Conservation (phyloP, 2,329 filamentous ascomycete species). For the Ophiostoma angusticollis region DNA sequence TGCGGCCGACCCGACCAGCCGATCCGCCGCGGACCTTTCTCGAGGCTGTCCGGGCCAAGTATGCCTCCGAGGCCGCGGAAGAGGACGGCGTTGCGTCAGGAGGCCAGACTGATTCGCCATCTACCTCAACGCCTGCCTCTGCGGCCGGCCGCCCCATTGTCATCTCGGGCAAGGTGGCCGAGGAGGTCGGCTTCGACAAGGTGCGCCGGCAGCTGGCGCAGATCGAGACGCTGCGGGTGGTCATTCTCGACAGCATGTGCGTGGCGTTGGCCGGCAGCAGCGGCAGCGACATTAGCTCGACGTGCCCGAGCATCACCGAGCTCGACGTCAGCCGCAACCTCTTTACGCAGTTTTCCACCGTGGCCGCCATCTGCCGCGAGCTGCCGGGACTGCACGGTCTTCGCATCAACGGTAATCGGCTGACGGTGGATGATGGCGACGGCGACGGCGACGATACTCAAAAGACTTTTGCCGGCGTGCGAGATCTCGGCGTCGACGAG, state of each 20-base stretch:
- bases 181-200: slow-evolving; percentile 94
- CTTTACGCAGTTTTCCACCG: slow-evolving; percentile 52
- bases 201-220: slow-evolving; percentile 67
- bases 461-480: slow-evolving; percentile 39
- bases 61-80: slow-evolving; percentile 45
- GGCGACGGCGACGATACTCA: slow-evolving; percentile 24
- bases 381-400: slow-evolving; percentile 54
- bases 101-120: too few relatives aligned
- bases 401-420: slow-evolving; percentile 65
- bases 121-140: not conserved
- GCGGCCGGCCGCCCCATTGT: slow-evolving; percentile 35
- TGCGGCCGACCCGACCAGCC: slow-evolving; percentile 60
- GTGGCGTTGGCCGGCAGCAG: slow-evolving; percentile 32
- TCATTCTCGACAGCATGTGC: slow-evolving; percentile 67
- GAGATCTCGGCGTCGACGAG: slow-evolving; percentile 52
- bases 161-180: slow-evolving; percentile 69
- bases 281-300: slow-evolving; percentile 25
- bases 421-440: slow-evolving; percentile 16
- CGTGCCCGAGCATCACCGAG: slow-evolving; percentile 58
- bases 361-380: slow-evolving; percentile 58
- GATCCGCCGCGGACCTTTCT: slow-evolving; percentile 63
- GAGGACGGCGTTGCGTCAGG: slow-evolving; percentile 17
- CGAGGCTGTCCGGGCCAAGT: slow-evolving; percentile 70
- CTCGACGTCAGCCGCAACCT: slow-evolving; percentile 79
- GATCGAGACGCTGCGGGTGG: slow-evolving; percentile 63